phyloP scores from a whole-genome alignment of 306 rosid genomes.

The Cucumis sativus region DNA sequence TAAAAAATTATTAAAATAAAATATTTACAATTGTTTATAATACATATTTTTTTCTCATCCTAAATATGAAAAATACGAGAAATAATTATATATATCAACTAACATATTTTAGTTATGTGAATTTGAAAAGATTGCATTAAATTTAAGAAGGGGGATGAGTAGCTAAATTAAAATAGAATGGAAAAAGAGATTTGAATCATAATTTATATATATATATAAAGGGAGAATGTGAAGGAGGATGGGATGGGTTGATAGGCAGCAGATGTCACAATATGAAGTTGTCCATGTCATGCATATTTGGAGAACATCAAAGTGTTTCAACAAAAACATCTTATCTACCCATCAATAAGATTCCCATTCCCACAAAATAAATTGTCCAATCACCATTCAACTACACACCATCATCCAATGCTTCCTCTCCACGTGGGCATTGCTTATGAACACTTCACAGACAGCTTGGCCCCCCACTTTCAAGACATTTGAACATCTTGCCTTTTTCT shows the following conservation, averaged over 20 bases:
- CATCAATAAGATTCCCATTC: background rate
- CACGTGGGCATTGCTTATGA: background rate
- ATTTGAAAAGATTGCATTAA: no score
- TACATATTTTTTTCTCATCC: no score
- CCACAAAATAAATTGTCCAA: background rate
- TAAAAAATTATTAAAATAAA: no score
- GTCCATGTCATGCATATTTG: background rate
- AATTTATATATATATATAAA: background rate
- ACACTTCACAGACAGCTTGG: background rate
- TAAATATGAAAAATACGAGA: no score
- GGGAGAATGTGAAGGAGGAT: background rate
- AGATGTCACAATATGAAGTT: background rate
- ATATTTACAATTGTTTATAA: no score
- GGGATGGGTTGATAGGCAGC: background rate
- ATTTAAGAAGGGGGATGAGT: no score
- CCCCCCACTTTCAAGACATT: background rate
- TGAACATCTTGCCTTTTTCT: constrained; percentile 3
- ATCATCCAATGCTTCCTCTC: background rate
- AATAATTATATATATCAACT: no score
- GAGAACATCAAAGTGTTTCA: background rate
- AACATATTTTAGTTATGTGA: no score
- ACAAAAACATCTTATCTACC: background rate
- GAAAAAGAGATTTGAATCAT: no score
- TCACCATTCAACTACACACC: background rate
- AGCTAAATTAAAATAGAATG: no score